Evolutionary conservation across 2,329 filamentous ascomycete species (phyloP).

Genomic region (Grosmannia serpens): DNA sequence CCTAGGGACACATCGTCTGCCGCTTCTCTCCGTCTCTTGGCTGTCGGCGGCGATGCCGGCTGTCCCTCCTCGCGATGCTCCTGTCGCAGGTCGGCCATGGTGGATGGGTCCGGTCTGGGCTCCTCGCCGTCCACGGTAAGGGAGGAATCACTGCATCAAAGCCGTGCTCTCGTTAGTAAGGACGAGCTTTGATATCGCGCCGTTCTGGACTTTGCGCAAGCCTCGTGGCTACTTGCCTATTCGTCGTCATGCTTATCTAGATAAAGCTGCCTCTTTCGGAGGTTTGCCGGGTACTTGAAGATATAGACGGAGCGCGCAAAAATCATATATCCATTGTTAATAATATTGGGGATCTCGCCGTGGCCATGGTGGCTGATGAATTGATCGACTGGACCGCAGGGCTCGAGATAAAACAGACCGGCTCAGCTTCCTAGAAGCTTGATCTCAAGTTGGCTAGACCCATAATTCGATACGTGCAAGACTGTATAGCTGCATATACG

Average conservation of each 20-base stretch:
- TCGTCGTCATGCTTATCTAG: neutral
- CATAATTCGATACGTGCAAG: neutral
- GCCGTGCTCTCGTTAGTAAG: neutral
- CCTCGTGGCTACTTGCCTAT: neutral
- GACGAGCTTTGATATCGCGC: neutral
- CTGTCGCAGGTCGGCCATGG: neutral
- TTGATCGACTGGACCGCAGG: no score
- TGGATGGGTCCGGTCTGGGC: neutral
- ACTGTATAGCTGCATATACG: neutral
- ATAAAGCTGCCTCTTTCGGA: neutral
- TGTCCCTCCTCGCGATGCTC: neutral
- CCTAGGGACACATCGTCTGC: neutral
- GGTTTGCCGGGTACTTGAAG: neutral
- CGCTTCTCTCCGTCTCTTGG: neutral
- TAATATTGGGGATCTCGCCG: neutral
- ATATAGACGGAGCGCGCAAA: no score
- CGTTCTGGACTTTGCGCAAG: neutral
- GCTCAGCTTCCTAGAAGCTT: neutral
- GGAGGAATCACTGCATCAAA: neutral
- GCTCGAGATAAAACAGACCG: neutral
- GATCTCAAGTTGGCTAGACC: neutral
- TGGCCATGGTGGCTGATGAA: neutral
- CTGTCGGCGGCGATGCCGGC: neutral
- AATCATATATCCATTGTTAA: neutral
- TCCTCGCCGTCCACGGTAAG: neutral